These are phyloP conservation scores for Sanghuangporus baumii DNA, from an alignment of 1,284 basidiomycete species.

Conservation along the genomic window DNA sequence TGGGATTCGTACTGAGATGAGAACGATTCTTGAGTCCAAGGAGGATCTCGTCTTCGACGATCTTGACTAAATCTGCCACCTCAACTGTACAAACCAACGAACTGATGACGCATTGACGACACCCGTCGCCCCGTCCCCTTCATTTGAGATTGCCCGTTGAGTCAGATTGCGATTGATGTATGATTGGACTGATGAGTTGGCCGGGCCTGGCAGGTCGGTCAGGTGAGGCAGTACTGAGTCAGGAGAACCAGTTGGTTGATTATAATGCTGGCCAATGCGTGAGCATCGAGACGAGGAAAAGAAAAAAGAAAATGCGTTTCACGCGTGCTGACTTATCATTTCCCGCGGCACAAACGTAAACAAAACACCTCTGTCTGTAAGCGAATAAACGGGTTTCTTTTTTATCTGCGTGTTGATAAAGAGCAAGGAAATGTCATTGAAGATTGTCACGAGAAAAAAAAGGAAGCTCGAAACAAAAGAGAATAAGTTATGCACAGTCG, in stretches of 20 bases:
- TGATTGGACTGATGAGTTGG: no score
- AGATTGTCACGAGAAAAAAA: no score
- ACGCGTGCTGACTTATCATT: neutral
- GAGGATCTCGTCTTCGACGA: no score
- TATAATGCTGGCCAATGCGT: neutral
- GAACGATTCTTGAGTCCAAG: no score
- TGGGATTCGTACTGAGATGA: neutral
- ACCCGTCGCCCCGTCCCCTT: no score
- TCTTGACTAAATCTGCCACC: no score
- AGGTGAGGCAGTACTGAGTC: neutral
- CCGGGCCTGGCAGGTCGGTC: neutral
- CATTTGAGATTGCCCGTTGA: no score
- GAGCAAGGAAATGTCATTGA: no score
- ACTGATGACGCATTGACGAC: no score
- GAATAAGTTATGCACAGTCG: neutral
- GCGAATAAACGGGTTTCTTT: no score
- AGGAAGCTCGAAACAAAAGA: neutral
- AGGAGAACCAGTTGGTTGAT: neutral
- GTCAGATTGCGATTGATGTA: neutral
- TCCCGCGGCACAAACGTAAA: neutral
- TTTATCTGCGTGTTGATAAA: neutral
- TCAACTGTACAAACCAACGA: no score
- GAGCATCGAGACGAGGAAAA: neutral
- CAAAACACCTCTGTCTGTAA: no score
- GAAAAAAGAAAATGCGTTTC: neutral